Conservation (phyloP, 2,329 filamentous ascomycete species). For the Trichophyton rubrum region DNA sequence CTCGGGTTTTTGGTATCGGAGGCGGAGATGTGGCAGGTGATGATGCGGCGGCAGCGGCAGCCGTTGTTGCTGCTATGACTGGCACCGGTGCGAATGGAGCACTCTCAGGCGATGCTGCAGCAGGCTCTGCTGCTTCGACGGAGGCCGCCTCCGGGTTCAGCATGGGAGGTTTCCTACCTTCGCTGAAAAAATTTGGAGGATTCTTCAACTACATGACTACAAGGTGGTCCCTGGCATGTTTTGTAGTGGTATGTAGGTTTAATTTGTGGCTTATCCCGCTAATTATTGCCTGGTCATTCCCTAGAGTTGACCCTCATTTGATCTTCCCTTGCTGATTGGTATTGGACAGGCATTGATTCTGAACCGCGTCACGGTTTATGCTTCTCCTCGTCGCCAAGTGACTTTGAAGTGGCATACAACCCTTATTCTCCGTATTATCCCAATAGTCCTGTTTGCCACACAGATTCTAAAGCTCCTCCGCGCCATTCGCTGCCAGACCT, state of each 20-base stretch:
- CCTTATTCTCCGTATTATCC: constrained; percentile 55
- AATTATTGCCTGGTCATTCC: neutral
- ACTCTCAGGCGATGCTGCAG: constrained; percentile 16
- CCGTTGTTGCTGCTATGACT: constrained; percentile 19
- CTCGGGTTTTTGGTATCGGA: constrained; percentile 1
- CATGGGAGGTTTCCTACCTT: constrained; percentile 36
- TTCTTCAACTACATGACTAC: constrained; percentile 85
- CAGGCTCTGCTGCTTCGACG: constrained; percentile 18
- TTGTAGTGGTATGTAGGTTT: constrained; percentile 50
- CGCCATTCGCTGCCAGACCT: constrained; percentile 86
- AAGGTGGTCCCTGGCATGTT: constrained; percentile 80
- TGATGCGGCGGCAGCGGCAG: constrained; percentile 3
- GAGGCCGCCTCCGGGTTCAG: constrained; percentile 21
- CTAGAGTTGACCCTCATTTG: neutral
- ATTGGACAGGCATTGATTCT: constrained; percentile 57
- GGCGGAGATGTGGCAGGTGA: constrained; percentile 4
- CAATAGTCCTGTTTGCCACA: constrained; percentile 55
- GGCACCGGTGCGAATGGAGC: constrained; percentile 25
- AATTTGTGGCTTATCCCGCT: neutral
- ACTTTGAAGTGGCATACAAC: constrained; percentile 61
- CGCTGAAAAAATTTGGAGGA: constrained; percentile 60
- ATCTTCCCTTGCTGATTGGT: neutral
- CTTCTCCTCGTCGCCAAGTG: constrained; percentile 71
- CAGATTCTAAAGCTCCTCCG: constrained; percentile 63
- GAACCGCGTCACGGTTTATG: constrained; percentile 88